Evolutionary conservation across 2,329 filamentous ascomycete genomes (phyloP), one percentile per base, ranked within the genome.

Genomic region (Coniella vitis): DNA sequence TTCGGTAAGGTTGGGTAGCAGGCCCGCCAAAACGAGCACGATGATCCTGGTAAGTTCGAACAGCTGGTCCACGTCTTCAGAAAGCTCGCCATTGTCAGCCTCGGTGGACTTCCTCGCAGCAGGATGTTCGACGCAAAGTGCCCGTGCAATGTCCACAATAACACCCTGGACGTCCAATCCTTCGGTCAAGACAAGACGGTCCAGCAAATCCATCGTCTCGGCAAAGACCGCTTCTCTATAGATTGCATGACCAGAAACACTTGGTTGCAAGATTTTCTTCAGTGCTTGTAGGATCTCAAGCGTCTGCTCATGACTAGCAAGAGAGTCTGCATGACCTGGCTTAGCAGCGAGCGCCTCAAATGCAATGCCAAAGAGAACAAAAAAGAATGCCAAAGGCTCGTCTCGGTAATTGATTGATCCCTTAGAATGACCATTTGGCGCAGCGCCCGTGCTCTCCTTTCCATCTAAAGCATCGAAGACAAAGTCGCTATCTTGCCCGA

Each of bases 361-460:
- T 0, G 91, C 90, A 49, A 98, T 84, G 10, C 93, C 93, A 59
- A 97, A 98, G 0, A 98, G 77, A 13, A 98, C 91, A 60, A 98
- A 98, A 72, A 98, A 98, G 74, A 98, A 98, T 0, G 93, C 93
- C 1, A 97, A 89, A 0, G 93, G 93, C 63, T 98, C 93, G 61
- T 97, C 91, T 41, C 93, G 87, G 64, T 98, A 98, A 65, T 97
- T 97, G 69, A 98, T 97, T 19, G 45, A 47, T 3, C 76, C 78
- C 62, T 85, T 87, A 14, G 73, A 70, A 38, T 76, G 70, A 3
- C 72, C 73, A 52, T 75, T 77, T 21, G 66, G 60, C 9, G 67
- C 65, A 4, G 70, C 65, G 19, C 69, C 75, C 9, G 73, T 70
- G 0, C 69, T 69, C 58, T 80, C 78, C 62, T 93, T 95, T 45